phyloP scores from a whole-genome alignment of 208 protist genomes.

The Trypanosoma caninum region DNA sequence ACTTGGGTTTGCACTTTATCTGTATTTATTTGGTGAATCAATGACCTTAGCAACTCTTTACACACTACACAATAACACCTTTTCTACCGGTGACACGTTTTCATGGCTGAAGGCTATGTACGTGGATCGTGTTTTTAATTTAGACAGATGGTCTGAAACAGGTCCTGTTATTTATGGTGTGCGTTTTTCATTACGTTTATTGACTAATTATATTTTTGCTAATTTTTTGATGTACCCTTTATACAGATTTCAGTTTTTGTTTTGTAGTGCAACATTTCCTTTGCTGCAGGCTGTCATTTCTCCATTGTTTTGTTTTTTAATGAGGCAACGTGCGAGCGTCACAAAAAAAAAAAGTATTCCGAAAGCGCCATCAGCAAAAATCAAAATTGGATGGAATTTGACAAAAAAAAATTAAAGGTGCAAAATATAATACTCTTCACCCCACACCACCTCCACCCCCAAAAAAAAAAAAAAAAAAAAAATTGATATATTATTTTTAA shows the following conservation, averaged over 20 bases:
- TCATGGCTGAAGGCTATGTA: constrained; percentile 27
- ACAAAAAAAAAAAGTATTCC: constrained; percentile 16
- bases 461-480: no score
- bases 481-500: not conserved
- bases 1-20: constrained; percentile 45
- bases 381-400: constrained; percentile 4
- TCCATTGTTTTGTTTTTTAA: constrained; percentile 1
- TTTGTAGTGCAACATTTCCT: constrained; percentile 42
- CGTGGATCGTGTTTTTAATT: constrained; percentile 25
- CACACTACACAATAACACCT: constrained; percentile 48
- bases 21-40: constrained; percentile 71
- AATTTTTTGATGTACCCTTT: constrained; percentile 59
- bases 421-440: no score
- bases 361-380: constrained; percentile 23
- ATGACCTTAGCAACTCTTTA: constrained; percentile 46
- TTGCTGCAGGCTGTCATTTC: constrained; percentile 6
- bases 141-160: constrained; percentile 36
- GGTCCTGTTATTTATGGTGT: constrained; percentile 44
- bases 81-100: constrained; percentile 54
- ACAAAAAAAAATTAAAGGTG: no score
- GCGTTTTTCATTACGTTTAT: constrained; percentile 48
- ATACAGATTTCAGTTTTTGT: constrained; percentile 38
- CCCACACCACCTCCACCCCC: no score
- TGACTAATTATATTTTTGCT: constrained; percentile 66
- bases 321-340: not conserved